These are phyloP conservation scores for Paraphoma sp. DNA, from an alignment of 2,329 filamentous ascomycete genomes.

Conservation along the genomic window DNA sequence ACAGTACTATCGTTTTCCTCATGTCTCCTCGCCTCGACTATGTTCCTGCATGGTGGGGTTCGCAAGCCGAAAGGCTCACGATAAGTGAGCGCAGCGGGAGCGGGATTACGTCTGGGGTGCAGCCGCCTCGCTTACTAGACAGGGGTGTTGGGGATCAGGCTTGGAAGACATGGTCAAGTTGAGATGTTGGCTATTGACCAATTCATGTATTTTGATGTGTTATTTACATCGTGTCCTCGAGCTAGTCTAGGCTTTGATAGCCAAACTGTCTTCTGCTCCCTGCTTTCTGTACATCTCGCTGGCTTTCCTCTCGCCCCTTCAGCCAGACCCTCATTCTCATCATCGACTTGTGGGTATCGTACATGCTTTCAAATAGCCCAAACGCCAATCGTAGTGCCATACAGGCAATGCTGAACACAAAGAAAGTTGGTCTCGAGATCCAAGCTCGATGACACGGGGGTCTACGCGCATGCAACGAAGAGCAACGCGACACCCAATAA, in stretches of 20 bases:
- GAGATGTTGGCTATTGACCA: no score
- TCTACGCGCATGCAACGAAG: constrained; percentile 17
- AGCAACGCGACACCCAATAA: constrained; percentile 19
- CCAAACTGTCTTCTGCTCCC: neutral
- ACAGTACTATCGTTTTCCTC: constrained; percentile 81
- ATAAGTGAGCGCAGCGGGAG: constrained; percentile 4
- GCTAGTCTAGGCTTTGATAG: neutral
- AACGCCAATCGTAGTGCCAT: neutral
- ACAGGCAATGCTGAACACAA: constrained; percentile 13
- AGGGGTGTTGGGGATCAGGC: constrained; percentile 3
- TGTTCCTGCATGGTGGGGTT: constrained; percentile 43
- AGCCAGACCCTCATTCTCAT: neutral
- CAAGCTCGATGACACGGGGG: neutral
- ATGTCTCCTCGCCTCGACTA: constrained; percentile 53
- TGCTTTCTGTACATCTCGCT: no score
- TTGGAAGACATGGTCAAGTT: neutral
- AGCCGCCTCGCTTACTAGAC: constrained; percentile 23
- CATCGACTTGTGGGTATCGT: neutral
- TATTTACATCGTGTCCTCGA: neutral
- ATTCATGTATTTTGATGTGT: neutral
- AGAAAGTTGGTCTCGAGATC: constrained; percentile 1
- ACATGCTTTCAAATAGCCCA: neutral
- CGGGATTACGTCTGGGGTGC: constrained; percentile 33
- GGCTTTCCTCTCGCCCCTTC: neutral
- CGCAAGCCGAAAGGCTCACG: constrained; percentile 4